phyloP scores from a whole-genome alignment of 192 early-diverging fungal species.

The Backusella tuberculispora region DNA sequence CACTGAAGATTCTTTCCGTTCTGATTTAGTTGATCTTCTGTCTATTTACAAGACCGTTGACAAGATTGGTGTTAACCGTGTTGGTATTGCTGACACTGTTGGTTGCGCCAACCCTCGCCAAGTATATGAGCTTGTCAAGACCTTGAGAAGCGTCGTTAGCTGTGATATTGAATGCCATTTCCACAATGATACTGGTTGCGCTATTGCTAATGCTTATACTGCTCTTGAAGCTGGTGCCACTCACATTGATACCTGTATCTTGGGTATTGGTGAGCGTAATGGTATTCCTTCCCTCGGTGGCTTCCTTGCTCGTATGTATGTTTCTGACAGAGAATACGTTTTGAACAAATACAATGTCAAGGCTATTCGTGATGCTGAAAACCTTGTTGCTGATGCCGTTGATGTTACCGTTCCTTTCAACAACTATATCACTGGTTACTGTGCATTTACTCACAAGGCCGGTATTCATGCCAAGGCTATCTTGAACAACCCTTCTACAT shows the following conservation, averaged over 20 bases:
- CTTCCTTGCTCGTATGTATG: conserved; percentile 96
- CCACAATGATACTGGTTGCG: conserved; percentile 99
- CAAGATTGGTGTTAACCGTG: conserved; percentile 97
- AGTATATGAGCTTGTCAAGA: conserved; percentile 97
- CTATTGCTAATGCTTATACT: conserved; percentile 96
- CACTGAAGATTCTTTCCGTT: conserved; percentile 97
- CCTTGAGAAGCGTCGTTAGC: conserved; percentile 90
- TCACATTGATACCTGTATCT: conserved; percentile 96
- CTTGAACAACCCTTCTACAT: conserved; percentile 97
- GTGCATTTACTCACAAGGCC: conserved; percentile 99
- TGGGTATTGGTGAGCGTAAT: conserved; percentile 99
- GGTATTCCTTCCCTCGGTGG: conserved; percentile 97
- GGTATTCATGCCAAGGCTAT: conserved; percentile 99
- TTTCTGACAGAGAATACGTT: conserved; percentile 88
- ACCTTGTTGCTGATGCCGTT: conserved; percentile 94
- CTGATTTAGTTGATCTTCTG: conserved; percentile 95
- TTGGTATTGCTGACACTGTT: conserved; percentile 99
- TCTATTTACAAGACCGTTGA: conserved; percentile 95
- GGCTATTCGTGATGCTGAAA: conserved; percentile 92
- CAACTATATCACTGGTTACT: conserved; percentile 99
- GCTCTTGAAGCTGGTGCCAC: conserved; percentile 98
- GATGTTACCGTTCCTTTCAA: conserved; percentile 98
- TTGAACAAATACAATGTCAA: conserved; percentile 92
- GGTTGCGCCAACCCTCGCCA: conserved; percentile 98
- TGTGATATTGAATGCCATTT: conserved; percentile 99